Percentiles rank a stretch among this genome's conserved stretches.
Evolutionary conservation across 2,329 filamentous ascomycete species (phyloP).

Genomic region (Lachnellula cervina): DNA sequence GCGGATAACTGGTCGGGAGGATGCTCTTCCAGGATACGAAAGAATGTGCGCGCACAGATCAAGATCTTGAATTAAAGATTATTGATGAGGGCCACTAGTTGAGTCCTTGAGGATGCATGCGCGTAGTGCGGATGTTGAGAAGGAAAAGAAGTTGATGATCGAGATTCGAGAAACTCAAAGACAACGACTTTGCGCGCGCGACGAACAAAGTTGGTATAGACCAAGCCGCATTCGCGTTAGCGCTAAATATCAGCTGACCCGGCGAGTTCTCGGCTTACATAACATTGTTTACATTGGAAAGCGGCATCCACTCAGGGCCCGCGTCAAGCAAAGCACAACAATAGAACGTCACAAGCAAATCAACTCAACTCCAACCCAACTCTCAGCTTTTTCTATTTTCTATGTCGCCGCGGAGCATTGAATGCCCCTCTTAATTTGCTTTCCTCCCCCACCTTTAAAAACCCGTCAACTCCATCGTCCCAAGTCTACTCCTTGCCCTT

Average conservation of each 20-base stretch:
- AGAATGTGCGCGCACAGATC: constrained; percentile 5
- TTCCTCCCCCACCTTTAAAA: neutral
- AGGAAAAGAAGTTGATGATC: neutral
- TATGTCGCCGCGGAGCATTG: neutral
- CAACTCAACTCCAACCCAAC: neutral
- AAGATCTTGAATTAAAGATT: constrained; percentile 9
- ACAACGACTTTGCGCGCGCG: neutral
- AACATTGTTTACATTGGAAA: constrained; percentile 3
- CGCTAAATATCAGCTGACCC: neutral
- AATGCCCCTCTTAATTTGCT: neutral
- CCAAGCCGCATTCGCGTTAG: neutral
- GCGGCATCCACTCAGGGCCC: constrained; percentile 1
- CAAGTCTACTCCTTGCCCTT: neutral
- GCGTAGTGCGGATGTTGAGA: constrained; percentile 2
- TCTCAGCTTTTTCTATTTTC: neutral
- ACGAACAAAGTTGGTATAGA: neutral
- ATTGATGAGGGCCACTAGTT: neutral
- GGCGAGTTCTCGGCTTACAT: neutral
- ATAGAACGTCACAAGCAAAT: neutral
- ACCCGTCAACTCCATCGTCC: neutral
- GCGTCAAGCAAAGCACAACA: neutral
- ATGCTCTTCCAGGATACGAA: neutral
- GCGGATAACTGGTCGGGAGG: neutral
- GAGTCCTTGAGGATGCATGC: neutral
- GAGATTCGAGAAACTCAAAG: neutral